Base-by-base conservation (phyloP, 1,284 basidiomycete species). In the Irpex sp. region DNA sequence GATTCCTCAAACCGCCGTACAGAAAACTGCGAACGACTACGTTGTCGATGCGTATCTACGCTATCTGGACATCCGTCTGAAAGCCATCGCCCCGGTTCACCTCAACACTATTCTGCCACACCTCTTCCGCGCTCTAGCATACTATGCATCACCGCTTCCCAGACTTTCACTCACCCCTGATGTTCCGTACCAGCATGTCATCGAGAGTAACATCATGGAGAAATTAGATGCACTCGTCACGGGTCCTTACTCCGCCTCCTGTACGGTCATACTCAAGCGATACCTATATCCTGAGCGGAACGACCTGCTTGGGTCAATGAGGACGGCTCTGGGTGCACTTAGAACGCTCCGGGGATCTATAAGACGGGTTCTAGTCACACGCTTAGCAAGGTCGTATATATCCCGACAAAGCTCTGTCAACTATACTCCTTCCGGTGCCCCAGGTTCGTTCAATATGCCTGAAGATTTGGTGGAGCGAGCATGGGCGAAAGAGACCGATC, bases 101-200 rank as follows among this genome's bases (percentile, higher is more conserved):
- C 80, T 92, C 51, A 71, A 76, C 6, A 68, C 75, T 51, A 83
- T 91, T 58, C 76, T 92, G n/a, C 86, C 88, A 0, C 75, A 88
- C 31, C 81, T 92, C n/a, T 89, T 90, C 68, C 86, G 87, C 21
- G 82, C 82, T 19, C 79, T 90, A 15, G 83, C 87, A 0, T 85
- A 83, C 67, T 87, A 83, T 69, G 77, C 84, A 7, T 81, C 84
- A 4, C 83, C 87, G 0, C 79, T 92, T 31, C 87, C 90, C 39
- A 82, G 86, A 6, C 74, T 92, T 5, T 84, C 87, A 8, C 75
- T 89, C 31, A 70, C 68, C 71, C 75, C 63, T 69, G 76, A 55
- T 72, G 72, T 51, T 77, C 76, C 63, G 72, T 74, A 67, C 70
- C 78, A 69, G 53, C 68, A 71, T 54, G 60, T 63, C 1, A 64